phyloP scores from a whole-genome alignment of 768 basidiomycete genomes.

The Phanerodontia chrysosporium region DNA sequence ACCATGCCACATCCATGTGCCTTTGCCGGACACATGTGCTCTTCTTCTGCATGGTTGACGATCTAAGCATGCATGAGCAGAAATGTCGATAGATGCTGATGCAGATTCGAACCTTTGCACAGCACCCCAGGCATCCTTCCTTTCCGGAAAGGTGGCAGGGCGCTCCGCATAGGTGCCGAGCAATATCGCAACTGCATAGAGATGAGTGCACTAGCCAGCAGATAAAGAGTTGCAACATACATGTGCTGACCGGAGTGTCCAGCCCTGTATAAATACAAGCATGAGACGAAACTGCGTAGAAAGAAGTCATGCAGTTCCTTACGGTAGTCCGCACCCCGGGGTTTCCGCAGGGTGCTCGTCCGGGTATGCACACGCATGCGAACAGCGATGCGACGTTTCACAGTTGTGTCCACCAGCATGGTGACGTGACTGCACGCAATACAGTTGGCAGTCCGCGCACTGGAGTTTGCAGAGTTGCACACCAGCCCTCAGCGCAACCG shows the following conservation, averaged over 20 bases:
- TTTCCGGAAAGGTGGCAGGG: constrained; percentile 42
- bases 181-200: constrained; percentile 44
- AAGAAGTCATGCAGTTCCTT: constrained; percentile 20
- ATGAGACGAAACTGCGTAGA: not conserved
- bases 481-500: constrained; percentile 42
- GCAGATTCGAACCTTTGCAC: constrained; percentile 37
- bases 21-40: constrained; percentile 50
- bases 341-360: constrained; percentile 28
- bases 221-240: constrained; percentile 31
- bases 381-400: constrained; percentile 44
- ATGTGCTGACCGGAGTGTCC: constrained; percentile 55
- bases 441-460: constrained; percentile 45
- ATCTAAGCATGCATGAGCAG: constrained; percentile 29
- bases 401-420: constrained; percentile 50
- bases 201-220: not conserved
- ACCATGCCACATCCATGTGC: constrained; percentile 56
- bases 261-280: constrained; percentile 36
- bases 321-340: constrained; percentile 45
- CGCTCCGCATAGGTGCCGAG: constrained; percentile 51
- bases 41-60: constrained; percentile 41
- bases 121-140: constrained; percentile 47
- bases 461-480: constrained; percentile 46
- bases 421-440: constrained; percentile 41
- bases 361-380: constrained; percentile 38
- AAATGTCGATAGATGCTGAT: not conserved